These are phyloP conservation scores for Aphanomyces astaci DNA, from an alignment of 352 stramenopile genomes.

Conservation along the genomic window DNA sequence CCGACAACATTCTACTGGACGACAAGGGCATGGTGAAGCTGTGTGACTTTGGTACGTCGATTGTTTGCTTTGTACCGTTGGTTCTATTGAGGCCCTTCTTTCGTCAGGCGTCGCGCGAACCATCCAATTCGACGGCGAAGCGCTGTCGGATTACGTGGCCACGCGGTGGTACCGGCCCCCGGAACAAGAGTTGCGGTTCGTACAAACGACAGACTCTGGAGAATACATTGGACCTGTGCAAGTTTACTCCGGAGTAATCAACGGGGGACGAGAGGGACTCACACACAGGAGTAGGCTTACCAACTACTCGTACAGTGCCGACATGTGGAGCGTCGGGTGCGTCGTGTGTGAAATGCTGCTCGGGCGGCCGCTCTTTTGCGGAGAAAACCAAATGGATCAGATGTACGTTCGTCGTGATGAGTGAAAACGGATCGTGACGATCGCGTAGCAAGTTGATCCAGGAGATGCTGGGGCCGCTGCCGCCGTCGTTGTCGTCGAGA, in stretches of 20 bases:
- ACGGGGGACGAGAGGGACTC: too few relatives aligned
- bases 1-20: conserved; percentile 76
- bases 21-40: conserved; percentile 59
- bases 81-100: too few relatives aligned
- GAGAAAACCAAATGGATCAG: conserved; percentile 72
- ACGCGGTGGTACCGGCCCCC: conserved; percentile 77
- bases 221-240: too few relatives aligned
- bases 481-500: conserved; percentile 32
- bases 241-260: too few relatives aligned
- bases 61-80: too few relatives aligned
- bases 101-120: conserved; percentile 49
- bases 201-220: too few relatives aligned
- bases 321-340: conserved; percentile 76
- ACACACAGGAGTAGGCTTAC: too few relatives aligned
- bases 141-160: conserved; percentile 68
- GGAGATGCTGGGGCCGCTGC: conserved; percentile 51
- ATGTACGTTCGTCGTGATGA: too few relatives aligned
- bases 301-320: conserved; percentile 72
- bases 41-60: conserved; percentile 59
- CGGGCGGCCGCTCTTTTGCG: conserved; percentile 63
- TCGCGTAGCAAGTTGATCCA: conserved; percentile 60
- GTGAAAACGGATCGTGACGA: too few relatives aligned
- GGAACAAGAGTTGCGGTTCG: conserved; percentile 67
- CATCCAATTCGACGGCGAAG: conserved; percentile 71
- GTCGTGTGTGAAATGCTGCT: conserved; percentile 68